A percentile compares a stretch with the other conserved stretches of the same genome.
phyloP scores from a whole-genome alignment of 164 flowering plant genomes.

The Nelumbo lutea region DNA sequence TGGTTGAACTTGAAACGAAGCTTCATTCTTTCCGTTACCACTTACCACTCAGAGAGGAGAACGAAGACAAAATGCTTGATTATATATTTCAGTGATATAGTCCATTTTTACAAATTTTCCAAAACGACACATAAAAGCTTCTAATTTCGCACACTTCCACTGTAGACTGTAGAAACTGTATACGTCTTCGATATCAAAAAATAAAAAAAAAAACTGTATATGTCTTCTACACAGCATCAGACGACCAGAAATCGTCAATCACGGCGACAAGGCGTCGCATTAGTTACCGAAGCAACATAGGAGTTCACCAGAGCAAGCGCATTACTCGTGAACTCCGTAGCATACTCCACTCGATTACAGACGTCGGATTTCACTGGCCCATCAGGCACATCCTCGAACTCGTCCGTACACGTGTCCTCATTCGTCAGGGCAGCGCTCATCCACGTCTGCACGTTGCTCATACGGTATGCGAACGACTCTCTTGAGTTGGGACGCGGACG shows the following conservation, averaged over 20 bases:
- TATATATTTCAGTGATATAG: too few species aligned
- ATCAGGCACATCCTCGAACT: conserved; percentile 47
- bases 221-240: neutral
- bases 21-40: too few species aligned
- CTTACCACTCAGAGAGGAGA: too few species aligned
- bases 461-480: conserved; percentile 47
- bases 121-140: neutral
- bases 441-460: conserved; percentile 94
- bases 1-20: too few species aligned
- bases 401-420: conserved; percentile 87
- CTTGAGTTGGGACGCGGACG: conserved; percentile 10
- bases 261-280: conserved; percentile 9
- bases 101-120: too few species aligned
- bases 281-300: conserved; percentile 25
- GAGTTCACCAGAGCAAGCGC: conserved; percentile 78
- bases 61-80: too few species aligned
- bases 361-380: conserved; percentile 46
- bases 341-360: conserved; percentile 23
- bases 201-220: too few species aligned
- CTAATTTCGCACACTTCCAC: neutral
- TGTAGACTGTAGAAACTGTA: too few species aligned
- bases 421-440: conserved; percentile 92
- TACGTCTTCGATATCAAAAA: too few species aligned
- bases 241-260: conserved; percentile 4
- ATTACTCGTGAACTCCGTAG: conserved; percentile 66